Percentiles rank a stretch among this genome's conserved stretches.
phyloP scores from a whole-genome alignment of 495 filamentous ascomycete genomes.

The Penicillium odoratum region DNA sequence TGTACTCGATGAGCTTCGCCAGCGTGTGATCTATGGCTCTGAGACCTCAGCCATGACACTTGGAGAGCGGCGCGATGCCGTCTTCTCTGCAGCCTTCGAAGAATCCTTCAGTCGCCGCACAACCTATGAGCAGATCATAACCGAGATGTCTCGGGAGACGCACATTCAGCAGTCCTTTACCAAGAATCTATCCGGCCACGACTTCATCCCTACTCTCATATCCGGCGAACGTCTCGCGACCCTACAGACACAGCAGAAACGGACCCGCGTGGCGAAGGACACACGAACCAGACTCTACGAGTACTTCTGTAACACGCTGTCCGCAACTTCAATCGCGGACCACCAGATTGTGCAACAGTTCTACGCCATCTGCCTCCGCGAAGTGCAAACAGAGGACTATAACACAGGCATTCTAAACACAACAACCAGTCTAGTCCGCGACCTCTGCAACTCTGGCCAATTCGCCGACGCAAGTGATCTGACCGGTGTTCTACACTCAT shows the following conservation, averaged over 20 bases:
- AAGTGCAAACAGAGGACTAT: constrained; percentile 43
- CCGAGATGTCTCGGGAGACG: constrained; percentile 56
- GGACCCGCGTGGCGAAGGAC: constrained; percentile 39
- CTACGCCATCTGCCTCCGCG: constrained; percentile 53
- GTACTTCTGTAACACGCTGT: constrained; percentile 56
- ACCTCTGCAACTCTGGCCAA: constrained; percentile 41
- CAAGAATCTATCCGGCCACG: constrained; percentile 39
- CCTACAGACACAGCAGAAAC: constrained; percentile 52
- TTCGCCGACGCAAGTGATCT: constrained; percentile 56
- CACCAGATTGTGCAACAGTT: constrained; percentile 43
- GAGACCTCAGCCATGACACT: constrained; percentile 30
- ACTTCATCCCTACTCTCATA: constrained; percentile 51
- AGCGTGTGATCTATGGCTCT: constrained; percentile 53
- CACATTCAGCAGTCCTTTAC: constrained; percentile 59
- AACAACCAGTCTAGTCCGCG: constrained; percentile 38
- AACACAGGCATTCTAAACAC: constrained; percentile 42
- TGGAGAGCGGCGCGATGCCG: constrained; percentile 44
- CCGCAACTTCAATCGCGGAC: constrained; percentile 37
- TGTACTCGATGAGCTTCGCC: constrained; percentile 56
- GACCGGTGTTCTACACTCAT: constrained; percentile 54
- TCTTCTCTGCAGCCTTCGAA: constrained; percentile 63
- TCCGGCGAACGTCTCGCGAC: constrained; percentile 51
- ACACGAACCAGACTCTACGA: constrained; percentile 55
- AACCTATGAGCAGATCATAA: constrained; percentile 56
- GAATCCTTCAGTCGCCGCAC: constrained; percentile 43